Conservation (phyloP, 1,284 basidiomycete genomes). For the Ganoderma lingzhi region DNA sequence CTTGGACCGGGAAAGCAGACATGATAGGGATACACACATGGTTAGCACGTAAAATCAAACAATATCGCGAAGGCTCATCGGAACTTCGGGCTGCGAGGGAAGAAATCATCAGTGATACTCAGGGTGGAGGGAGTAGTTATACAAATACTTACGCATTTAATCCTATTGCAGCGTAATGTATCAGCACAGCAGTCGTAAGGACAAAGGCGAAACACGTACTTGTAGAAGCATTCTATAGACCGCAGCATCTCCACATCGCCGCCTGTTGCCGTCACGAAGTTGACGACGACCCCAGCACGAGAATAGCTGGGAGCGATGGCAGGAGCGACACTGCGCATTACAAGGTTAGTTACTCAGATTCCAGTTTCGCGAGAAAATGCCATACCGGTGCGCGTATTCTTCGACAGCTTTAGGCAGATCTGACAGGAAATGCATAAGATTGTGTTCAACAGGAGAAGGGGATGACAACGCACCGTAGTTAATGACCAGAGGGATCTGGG, state of each 20-base stretch:
- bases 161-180: conserved; percentile 54
- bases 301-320: conserved; percentile 83
- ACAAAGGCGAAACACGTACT: conserved; percentile 53
- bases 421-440: conserved; percentile 38
- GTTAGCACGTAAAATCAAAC: conserved; percentile 64
- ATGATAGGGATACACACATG: conserved; percentile 82
- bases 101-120: conserved; percentile 20
- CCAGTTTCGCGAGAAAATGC: conserved; percentile 10
- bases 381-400: conserved; percentile 91
- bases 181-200: conserved; percentile 14
- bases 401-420: conserved; percentile 96
- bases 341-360: conserved; percentile 16
- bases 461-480: conserved; percentile 75
- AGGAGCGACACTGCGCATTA: conserved; percentile 69
- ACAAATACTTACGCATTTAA: conserved; percentile 80
- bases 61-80: conserved; percentile 86
- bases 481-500: conserved; percentile 90
- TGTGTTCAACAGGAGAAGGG: neutral
- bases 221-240: conserved; percentile 97
- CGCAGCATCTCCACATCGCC: conserved; percentile 98
- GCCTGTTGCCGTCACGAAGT: conserved; percentile 95
- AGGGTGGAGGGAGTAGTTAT: neutral
- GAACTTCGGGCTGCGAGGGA: conserved; percentile 78
- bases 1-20: conserved; percentile 47
- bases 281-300: conserved; percentile 89